Evolutionary conservation across 2,329 filamentous ascomycete species (phyloP), one percentile per base, ranked within the genome.

Genomic region (Colletotrichum falcatum): DNA sequence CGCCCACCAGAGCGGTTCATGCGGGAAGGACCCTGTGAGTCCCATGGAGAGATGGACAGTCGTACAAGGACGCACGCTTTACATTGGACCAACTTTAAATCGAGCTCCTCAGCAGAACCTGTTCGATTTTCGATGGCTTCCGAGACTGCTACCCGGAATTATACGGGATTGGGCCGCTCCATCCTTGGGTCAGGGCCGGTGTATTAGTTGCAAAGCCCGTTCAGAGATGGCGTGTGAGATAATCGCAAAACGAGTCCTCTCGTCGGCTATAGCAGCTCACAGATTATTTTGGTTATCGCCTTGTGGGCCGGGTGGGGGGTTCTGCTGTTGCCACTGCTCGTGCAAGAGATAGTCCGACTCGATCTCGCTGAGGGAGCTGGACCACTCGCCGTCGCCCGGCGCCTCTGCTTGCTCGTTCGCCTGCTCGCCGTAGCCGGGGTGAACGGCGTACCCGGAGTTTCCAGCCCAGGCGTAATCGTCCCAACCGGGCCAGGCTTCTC

Each of bases 261-360:
- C 16, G n/a, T 18, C 12, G 5, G 4, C n/a, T 6, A 16, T 0
- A 23, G 2, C n/a, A n/a, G 35, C 7, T 3, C 14, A 0, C 7
- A 14, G 33, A 18, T 26, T n/a, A 7, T 26, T 7, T n/a, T 18
- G 3, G 3, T 26, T 3, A 3, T 18, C 11, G 5, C 39, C 12
- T 2, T n/a, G 33, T 39, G 14, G 11, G 0, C 18, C 33, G n/a
- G 6, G 16, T 3, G 33, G 33, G 16, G n/a, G 33, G n/a, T 16
- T 37, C 12, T 16, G 12, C 12, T 16, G 2, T 3, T 55, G 33
- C 33, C n/a, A 23, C 11, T 23, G 30, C 2, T 55, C 53, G 33
- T 37, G 16, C 33, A 18, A 18, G n/a, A 26, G 2, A 18, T 16
- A 26, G 12, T 26, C n/a, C 30, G 51, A 8, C 3, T 14, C 20